Conservation (phyloP, 257 asterid genomes). For the Verbascum thapsus region DNA sequence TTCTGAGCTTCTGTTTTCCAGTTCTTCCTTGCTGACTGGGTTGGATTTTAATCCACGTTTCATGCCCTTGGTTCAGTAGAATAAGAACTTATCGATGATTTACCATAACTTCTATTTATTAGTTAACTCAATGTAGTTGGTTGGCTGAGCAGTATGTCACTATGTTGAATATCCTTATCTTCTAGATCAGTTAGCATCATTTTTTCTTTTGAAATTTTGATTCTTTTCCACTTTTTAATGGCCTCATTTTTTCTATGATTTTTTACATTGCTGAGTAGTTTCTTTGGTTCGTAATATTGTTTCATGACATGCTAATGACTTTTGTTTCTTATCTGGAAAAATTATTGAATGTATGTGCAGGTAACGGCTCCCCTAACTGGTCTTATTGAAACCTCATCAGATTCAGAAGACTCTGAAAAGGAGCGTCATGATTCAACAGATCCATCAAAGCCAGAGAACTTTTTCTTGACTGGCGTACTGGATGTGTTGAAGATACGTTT, state of each 20-base stretch:
- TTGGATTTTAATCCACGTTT: background rate
- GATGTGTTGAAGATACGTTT: conserved; percentile 87
- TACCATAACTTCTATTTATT: background rate
- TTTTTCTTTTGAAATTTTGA: background rate
- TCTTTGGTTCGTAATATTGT: conserved; percentile 6
- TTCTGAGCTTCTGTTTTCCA: conserved; percentile 13
- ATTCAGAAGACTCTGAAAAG: conserved; percentile 71
- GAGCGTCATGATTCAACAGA: conserved; percentile 52
- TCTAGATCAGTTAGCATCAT: background rate
- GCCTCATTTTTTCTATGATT: conserved; percentile 15
- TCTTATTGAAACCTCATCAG: conserved; percentile 69
- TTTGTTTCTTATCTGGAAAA: conserved; percentile 21
- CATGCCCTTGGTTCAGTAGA: conserved; percentile 6
- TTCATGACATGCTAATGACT: conserved; percentile 13
- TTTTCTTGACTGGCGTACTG: conserved; percentile 77
- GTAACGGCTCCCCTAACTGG: conserved; percentile 72
- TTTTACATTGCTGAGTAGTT: conserved; percentile 7
- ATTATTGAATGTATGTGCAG: conserved; percentile 46
- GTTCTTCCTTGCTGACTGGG: conserved; percentile 7
- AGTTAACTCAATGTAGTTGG: background rate
- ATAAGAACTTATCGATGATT: background rate
- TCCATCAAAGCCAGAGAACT: conserved; percentile 52
- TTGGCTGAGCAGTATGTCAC: background rate
- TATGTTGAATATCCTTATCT: conserved; percentile 7
- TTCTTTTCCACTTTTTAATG: background rate